These are phyloP conservation scores for Melampsora occidentalis DNA, from an alignment of 1,284 basidiomycete genomes.

Conservation along the genomic window DNA sequence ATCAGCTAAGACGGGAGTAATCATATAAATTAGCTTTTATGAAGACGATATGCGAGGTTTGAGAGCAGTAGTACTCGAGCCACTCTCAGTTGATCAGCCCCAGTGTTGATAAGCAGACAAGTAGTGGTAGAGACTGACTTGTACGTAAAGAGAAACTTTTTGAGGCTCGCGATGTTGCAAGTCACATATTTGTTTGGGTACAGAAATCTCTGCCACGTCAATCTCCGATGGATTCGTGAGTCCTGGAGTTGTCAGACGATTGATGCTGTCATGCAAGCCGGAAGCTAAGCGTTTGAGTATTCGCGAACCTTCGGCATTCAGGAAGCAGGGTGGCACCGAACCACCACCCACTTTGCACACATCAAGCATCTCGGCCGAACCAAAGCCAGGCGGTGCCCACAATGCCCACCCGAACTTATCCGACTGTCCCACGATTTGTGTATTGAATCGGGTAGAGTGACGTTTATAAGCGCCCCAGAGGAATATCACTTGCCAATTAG, in stretches of 20 bases:
- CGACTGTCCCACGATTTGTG: constrained; percentile 21
- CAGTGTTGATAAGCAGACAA: not conserved
- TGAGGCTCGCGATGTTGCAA: not conserved
- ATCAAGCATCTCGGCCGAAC: constrained; percentile 18
- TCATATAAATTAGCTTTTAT: not conserved
- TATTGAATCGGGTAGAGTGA: constrained; percentile 3
- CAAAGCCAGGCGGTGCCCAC: constrained; percentile 14
- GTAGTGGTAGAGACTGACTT: not conserved
- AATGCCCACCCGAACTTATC: constrained; percentile 24
- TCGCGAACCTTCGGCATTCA: not conserved
- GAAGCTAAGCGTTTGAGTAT: not conserved
- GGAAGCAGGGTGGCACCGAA: constrained; percentile 3
- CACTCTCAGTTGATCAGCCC: not conserved
- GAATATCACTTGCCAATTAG: constrained; percentile 24
- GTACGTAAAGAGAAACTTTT: constrained; percentile 29
- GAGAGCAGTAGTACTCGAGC: not conserved
- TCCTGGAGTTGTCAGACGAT: not conserved
- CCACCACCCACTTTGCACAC: not conserved
- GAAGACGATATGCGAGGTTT: not conserved
- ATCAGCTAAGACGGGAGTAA: constrained; percentile 1
- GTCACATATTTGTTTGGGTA: constrained; percentile 15
- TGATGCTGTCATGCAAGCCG: not conserved
- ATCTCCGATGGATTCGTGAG: not conserved
- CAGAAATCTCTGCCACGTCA: not conserved
- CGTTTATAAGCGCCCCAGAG: constrained; percentile 31